Conservation (phyloP, 768 basidiomycete species). For the Russula compacta region DNA sequence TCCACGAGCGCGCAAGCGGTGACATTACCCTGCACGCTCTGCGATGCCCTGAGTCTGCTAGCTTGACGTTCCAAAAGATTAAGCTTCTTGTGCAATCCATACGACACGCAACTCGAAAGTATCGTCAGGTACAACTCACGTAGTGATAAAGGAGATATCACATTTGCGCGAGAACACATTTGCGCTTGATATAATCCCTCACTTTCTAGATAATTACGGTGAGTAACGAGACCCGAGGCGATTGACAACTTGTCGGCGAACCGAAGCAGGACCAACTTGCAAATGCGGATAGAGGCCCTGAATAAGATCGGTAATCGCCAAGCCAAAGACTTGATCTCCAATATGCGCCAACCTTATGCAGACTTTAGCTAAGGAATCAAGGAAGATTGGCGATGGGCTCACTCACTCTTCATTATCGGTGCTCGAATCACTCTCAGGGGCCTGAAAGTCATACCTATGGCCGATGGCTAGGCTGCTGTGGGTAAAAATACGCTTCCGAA, state of each 20-base stretch:
- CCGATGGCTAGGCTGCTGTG: background rate
- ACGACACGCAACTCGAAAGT: background rate
- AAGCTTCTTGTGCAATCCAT: background rate
- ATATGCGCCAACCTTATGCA: conserved; percentile 1
- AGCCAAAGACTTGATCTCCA: background rate
- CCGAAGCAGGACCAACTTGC: background rate
- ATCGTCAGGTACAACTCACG: background rate
- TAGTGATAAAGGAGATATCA: background rate
- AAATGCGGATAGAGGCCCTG: background rate
- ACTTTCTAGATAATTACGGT: background rate
- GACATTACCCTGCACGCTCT: background rate
- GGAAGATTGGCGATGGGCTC: background rate
- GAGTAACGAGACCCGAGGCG: background rate
- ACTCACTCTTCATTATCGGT: conserved; percentile 2
- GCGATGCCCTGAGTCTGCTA: background rate
- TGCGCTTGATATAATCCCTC: background rate
- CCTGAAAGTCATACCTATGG: background rate
- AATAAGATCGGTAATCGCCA: conserved; percentile 8
- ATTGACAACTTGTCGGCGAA: background rate
- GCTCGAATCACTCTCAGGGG: background rate
- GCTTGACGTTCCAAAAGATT: background rate
- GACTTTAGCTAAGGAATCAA: background rate
- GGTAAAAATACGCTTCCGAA: background rate
- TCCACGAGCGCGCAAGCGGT: too few relatives aligned
- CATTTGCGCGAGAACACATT: background rate